Base-by-base conservation (phyloP, 2,329 filamentous ascomycete species). In the Botrytis hyacinthi region DNA sequence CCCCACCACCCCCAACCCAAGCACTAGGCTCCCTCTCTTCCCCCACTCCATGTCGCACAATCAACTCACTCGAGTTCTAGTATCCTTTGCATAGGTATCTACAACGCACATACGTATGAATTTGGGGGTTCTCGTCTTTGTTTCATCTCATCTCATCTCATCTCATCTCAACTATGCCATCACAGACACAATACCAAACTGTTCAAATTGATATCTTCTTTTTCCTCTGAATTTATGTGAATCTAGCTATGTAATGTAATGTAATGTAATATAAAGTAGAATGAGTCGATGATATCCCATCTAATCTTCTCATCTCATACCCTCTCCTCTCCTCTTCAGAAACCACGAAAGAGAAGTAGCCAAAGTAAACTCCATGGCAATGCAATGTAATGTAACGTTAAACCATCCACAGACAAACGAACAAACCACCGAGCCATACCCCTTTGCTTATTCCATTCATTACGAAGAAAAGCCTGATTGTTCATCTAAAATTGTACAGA, bases 401-500 rank as follows among this genome's bases (percentile, higher is more conserved):
- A n/a, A 51, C 26, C 48, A 51, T 51, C 48, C 48, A 51, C 48
- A 51, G 22, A 51, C 48, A n/a, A n/a, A n/a, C 12, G 1, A n/a
- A 66, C 22, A 48, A 35, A 40, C 29, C 8, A 67, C 32, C 63
- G n/a, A 20, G 35, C 32, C 46, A 18, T 40, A 5, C 22, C 37
- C 12, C 12, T 40, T 42, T 22, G 44, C 32, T 48, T 16, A 6
- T 46, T 51, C 22, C n/a, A 9, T 14, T 18, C 63, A 26, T 51
- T 51, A 22, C 12, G 16, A 68, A 59, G 3, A 12, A 61, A 61
- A 61, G 32, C 32, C 32, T 35, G 35, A 37, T 26, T 26, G 29
- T 51, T 14, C 26, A 40, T 51, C 46, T 51, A 54, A 67, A n/a
- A 37, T 40, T 68, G 35, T 68, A 68, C 65, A 68, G 40, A 29